phyloP scores from a whole-genome alignment of 305 asterid genomes.

The Fraxinus floribunda region DNA sequence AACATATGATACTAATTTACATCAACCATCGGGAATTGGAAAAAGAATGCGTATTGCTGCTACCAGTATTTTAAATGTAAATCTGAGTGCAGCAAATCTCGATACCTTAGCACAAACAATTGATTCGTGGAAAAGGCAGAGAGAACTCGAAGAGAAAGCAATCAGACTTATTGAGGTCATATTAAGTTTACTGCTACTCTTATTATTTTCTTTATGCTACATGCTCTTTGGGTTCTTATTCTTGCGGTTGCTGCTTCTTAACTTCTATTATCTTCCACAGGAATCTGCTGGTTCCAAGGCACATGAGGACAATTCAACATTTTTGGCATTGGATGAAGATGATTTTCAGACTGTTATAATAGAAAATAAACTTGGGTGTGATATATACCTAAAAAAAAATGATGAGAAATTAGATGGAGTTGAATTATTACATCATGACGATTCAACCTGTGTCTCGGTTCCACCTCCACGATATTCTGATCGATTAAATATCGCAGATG shows the following conservation, averaged over 20 bases:
- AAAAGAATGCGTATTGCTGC: slow-evolving; percentile 87
- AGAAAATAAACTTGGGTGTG: slow-evolving; percentile 97
- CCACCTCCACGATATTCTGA: slow-evolving; percentile 97
- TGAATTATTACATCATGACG: slow-evolving; percentile 53
- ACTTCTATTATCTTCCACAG: slow-evolving; percentile 44
- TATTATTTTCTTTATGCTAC: slow-evolving; percentile 8
- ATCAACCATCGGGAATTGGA: slow-evolving; percentile 62
- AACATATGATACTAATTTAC: slow-evolving; percentile 70
- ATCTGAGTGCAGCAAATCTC: slow-evolving; percentile 82
- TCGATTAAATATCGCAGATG: slow-evolving; percentile 80
- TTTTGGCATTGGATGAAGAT: slow-evolving; percentile 85
- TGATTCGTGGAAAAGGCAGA: slow-evolving; percentile 89
- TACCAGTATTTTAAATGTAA: slow-evolving; percentile 78
- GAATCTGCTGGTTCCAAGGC: slow-evolving; percentile 58
- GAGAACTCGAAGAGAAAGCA: slow-evolving; percentile 93
- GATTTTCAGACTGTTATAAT: slow-evolving; percentile 77
- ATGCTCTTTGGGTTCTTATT: slow-evolving; percentile 18
- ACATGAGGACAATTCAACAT: slow-evolving; percentile 48
- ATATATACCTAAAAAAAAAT: slow-evolving; percentile 62
- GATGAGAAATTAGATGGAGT: slow-evolving; percentile 52
- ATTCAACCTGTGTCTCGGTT: slow-evolving; percentile 62
- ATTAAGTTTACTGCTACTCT: neutral
- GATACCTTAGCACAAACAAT: slow-evolving; percentile 74
- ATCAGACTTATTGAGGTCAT: slow-evolving; percentile 68
- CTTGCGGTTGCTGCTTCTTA: slow-evolving; percentile 25